Percentiles rank a stretch among this genome's conserved stretches.
Conservation (phyloP, 805 yeast species). For the Tetrapisispora namnaoensis region DNA sequence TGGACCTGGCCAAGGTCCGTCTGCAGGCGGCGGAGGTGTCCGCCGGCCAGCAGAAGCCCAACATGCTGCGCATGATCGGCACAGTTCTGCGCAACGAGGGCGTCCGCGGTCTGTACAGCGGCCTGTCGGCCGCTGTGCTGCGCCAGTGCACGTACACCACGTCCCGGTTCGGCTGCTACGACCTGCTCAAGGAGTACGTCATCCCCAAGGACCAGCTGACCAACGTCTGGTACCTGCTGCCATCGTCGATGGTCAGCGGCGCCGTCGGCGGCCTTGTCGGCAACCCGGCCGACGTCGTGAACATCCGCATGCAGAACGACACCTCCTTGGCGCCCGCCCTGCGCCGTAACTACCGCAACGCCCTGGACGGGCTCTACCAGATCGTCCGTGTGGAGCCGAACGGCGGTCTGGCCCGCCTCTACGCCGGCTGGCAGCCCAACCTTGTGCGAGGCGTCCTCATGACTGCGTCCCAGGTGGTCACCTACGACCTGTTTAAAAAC, state of each 20-base stretch:
- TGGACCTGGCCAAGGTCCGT: constrained; percentile 80
- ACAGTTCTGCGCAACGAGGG: constrained; percentile 41
- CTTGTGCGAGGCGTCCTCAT: constrained; percentile 71
- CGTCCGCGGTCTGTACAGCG: constrained; percentile 61
- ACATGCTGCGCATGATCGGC: constrained; percentile 44
- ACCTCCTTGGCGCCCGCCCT: constrained; percentile 52
- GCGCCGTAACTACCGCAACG: constrained; percentile 67
- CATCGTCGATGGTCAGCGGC: constrained; percentile 80
- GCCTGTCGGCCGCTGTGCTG: constrained; percentile 69
- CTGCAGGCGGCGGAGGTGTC: constrained; percentile 59
- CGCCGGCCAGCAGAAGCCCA: constrained; percentile 44
- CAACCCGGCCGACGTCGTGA: constrained; percentile 80
- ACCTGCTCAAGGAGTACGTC: constrained; percentile 52
- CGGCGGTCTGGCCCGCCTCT: constrained; percentile 51
- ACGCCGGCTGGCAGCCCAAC: constrained; percentile 72
- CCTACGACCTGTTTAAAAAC: constrained; percentile 67
- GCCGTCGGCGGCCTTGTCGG: constrained; percentile 79
- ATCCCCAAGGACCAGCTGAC: constrained; percentile 37
- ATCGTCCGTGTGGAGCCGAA: constrained; percentile 35
- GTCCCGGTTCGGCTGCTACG: constrained; percentile 80
- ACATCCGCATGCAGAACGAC: constrained; percentile 87
- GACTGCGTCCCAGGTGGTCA: constrained; percentile 88
- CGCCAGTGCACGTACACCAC: constrained; percentile 87
- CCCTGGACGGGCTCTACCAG: constrained; percentile 61
- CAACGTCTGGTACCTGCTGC: constrained; percentile 50